Conservation (phyloP, 225 moss, liverwort and hornwort genomes). For the Sphagnum tenellum region DNA sequence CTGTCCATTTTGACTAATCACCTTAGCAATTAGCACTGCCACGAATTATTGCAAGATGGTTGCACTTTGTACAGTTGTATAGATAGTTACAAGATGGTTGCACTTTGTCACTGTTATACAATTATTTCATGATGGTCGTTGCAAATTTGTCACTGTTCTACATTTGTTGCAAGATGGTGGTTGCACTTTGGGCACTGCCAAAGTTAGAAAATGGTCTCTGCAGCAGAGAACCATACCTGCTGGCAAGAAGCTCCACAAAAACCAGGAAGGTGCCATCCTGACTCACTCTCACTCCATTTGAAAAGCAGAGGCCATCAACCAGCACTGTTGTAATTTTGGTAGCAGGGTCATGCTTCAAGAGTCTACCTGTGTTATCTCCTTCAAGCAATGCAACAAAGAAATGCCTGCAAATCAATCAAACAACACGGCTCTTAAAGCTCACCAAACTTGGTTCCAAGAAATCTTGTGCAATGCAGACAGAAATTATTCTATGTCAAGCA, state of each 20-base stretch:
- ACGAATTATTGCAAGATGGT: no score
- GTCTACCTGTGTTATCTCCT: slow-evolving; percentile 64
- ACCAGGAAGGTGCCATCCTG: slow-evolving; percentile 64
- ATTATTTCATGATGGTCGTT: neutral
- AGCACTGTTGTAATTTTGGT: slow-evolving; percentile 55
- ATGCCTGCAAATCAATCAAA: slow-evolving; percentile 15
- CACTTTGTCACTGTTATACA: neutral
- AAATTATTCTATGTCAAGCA: no score
- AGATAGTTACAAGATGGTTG: no score
- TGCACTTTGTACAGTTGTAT: no score
- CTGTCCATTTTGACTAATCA: no score
- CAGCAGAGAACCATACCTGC: slow-evolving; percentile 29
- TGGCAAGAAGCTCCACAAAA: slow-evolving; percentile 48
- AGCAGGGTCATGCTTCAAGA: slow-evolving; percentile 62
- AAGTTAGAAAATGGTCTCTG: neutral
- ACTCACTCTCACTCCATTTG: slow-evolving; percentile 77
- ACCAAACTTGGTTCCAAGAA: no score
- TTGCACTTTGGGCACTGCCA: no score
- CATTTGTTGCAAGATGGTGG: no score
- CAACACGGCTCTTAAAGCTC: no score
- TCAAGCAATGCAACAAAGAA: slow-evolving; percentile 65
- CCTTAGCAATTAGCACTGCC: no score
- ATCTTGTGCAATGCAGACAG: no score
- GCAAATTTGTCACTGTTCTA: neutral
- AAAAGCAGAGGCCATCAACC: slow-evolving; percentile 37